These are phyloP conservation scores for Fraxinus greggii DNA, from an alignment of 305 asterid genomes.

Conservation along the genomic window DNA sequence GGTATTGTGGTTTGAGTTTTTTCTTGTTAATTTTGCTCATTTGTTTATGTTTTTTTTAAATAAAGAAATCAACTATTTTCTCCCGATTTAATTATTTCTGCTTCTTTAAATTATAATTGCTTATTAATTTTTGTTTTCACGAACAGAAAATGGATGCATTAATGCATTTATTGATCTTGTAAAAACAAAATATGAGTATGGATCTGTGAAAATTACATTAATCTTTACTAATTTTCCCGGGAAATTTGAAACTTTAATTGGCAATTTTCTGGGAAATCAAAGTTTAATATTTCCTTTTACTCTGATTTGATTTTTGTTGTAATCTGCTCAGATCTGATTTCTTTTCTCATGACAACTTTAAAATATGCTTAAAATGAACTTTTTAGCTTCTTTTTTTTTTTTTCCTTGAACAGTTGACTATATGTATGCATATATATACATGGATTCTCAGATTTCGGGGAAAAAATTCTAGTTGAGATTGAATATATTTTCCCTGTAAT, in stretches of 20 bases:
- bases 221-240: conserved; percentile 8
- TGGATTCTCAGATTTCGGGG: conserved; percentile 2
- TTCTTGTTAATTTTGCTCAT: neutral
- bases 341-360: neutral
- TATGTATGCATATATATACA: neutral
- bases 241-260: conserved; percentile 12
- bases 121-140: conserved; percentile 14
- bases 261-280: conserved; percentile 24
- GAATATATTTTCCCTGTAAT: conserved; percentile 4
- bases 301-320: conserved; percentile 12
- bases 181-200: neutral
- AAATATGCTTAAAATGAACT: neutral
- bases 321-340: conserved; percentile 30
- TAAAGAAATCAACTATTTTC: neutral
- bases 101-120: neutral
- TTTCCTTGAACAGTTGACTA: neutral
- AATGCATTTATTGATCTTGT: neutral
- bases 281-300: conserved; percentile 2
- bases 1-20: neutral
- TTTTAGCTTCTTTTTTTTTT: neutral
- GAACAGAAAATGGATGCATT: conserved; percentile 21
- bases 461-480: conserved; percentile 11
- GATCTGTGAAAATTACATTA: neutral
- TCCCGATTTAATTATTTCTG: neutral
- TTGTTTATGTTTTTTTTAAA: neutral